Evolutionary conservation across 2,329 filamentous ascomycete genomes (phyloP).

Genomic region (Penicillium capsulatum): DNA sequence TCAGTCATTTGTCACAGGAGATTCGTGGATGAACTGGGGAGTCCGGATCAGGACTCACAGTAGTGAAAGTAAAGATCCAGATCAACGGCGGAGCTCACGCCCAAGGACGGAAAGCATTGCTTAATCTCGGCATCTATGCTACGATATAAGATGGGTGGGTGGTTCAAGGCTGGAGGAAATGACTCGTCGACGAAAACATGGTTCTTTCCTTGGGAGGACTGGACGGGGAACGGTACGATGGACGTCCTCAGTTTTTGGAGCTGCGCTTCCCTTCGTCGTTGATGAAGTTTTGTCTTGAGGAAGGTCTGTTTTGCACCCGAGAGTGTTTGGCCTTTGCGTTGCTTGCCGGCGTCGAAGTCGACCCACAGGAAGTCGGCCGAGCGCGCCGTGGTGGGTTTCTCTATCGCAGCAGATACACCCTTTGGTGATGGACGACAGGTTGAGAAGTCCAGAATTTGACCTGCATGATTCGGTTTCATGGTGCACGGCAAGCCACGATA

Average conservation of each 20-base stretch:
- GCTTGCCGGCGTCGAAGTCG: not conserved
- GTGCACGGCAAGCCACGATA: no score
- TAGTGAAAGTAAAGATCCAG: no score
- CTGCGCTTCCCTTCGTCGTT: not conserved
- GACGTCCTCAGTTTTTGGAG: not conserved
- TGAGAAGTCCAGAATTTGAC: no score
- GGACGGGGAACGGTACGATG: not conserved
- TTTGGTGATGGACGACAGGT: no score
- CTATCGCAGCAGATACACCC: no score
- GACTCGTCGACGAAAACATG: not conserved
- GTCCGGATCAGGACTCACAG: not conserved
- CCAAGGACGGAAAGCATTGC: no score
- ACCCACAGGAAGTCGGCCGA: not conserved
- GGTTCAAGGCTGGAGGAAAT: not conserved
- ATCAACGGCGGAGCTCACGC: no score
- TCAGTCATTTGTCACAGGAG: not conserved
- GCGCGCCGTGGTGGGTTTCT: not conserved
- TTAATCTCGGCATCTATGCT: no score
- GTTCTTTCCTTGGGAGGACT: no score
- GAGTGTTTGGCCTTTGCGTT: not conserved
- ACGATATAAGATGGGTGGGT: not conserved
- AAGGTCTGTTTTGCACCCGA: not conserved
- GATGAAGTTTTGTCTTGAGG: not conserved
- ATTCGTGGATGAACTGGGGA: not conserved
- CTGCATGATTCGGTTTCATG: no score